phyloP scores from a whole-genome alignment of 2,329 filamentous ascomycete species.

The Chaetothyriales sp. region DNA sequence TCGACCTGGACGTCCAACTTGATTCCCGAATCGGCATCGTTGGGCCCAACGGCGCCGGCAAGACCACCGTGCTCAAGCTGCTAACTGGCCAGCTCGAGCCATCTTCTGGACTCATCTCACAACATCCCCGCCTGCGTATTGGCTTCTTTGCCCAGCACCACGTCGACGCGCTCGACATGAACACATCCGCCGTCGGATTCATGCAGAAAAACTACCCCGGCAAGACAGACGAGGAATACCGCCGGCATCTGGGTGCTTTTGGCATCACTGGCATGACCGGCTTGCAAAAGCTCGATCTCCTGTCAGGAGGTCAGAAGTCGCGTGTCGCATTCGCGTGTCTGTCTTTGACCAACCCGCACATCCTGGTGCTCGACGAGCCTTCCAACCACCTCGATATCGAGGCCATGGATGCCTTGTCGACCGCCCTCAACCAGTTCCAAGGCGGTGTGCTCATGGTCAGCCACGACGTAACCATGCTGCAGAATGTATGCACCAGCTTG shows the following conservation, averaged over 20 bases:
- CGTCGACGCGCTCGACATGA: conserved; percentile 88
- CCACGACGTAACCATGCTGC: conserved; percentile 97
- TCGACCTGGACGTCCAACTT: conserved; percentile 92
- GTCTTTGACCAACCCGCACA: conserved; percentile 85
- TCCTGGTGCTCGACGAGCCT: conserved; percentile 93
- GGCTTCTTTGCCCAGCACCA: conserved; percentile 99
- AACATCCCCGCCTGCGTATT: conserved; percentile 74
- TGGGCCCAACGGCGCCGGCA: conserved; percentile 97
- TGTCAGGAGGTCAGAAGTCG: conserved; percentile 96
- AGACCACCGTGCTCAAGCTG: conserved; percentile 97
- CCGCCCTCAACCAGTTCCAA: conserved; percentile 72
- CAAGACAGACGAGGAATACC: conserved; percentile 90
- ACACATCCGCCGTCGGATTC: conserved; percentile 78
- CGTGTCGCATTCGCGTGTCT: conserved; percentile 97
- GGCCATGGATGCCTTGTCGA: conserved; percentile 88
- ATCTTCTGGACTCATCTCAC: conserved; percentile 67
- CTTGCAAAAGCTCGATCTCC: conserved; percentile 82
- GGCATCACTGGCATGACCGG: conserved; percentile 85
- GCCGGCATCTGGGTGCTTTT: conserved; percentile 78
- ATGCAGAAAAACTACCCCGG: conserved; percentile 90
- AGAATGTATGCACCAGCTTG: conserved; percentile 83
- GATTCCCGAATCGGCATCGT: conserved; percentile 98
- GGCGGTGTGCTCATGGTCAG: conserved; percentile 97
- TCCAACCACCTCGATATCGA: conserved; percentile 99
- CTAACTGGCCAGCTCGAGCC: conserved; percentile 74